A percentile compares a stretch with the other conserved stretches of the same genome.
Evolutionary conservation across 257 asterid genomes (phyloP).

Genomic region (Nicotiana obtusifolia): DNA sequence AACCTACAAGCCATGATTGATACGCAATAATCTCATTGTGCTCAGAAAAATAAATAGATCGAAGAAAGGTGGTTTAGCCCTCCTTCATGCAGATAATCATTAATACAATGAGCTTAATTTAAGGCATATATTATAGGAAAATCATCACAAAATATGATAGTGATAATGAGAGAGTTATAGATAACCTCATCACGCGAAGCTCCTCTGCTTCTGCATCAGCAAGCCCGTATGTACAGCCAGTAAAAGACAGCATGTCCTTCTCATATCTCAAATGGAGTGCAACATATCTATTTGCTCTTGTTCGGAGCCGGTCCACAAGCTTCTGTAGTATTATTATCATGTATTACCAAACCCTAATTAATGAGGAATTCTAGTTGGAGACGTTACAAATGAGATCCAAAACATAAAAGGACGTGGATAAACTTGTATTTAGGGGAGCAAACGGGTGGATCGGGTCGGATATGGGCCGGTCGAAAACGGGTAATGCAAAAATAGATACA

Average conservation of each 20-base stretch:
- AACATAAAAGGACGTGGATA: slow-evolving; percentile 15
- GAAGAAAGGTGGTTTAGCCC: neutral
- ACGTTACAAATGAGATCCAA: slow-evolving; percentile 47
- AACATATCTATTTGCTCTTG: slow-evolving; percentile 66
- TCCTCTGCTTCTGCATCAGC: slow-evolving; percentile 75
- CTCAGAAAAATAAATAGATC: neutral
- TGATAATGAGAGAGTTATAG: neutral
- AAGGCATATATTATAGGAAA: neutral
- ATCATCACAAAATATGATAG: neutral
- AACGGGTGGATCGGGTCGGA: too few species aligned
- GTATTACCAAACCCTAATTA: slow-evolving; percentile 73
- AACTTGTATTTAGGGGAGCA: neutral
- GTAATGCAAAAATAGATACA: too few species aligned
- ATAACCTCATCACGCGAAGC: slow-evolving; percentile 76
- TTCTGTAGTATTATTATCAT: slow-evolving; percentile 84
- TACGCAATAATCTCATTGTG: neutral
- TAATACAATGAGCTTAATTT: neutral
- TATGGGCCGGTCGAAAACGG: too few species aligned
- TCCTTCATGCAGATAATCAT: neutral
- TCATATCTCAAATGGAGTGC: slow-evolving; percentile 95
- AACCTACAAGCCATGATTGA: neutral
- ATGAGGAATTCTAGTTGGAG: slow-evolving; percentile 57
- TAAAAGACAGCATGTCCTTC: slow-evolving; percentile 94
- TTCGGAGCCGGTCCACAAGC: slow-evolving; percentile 81
- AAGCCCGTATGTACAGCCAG: slow-evolving; percentile 93